phyloP scores from a whole-genome alignment of 257 asterid species.

The Capsicum rhomboideum region DNA sequence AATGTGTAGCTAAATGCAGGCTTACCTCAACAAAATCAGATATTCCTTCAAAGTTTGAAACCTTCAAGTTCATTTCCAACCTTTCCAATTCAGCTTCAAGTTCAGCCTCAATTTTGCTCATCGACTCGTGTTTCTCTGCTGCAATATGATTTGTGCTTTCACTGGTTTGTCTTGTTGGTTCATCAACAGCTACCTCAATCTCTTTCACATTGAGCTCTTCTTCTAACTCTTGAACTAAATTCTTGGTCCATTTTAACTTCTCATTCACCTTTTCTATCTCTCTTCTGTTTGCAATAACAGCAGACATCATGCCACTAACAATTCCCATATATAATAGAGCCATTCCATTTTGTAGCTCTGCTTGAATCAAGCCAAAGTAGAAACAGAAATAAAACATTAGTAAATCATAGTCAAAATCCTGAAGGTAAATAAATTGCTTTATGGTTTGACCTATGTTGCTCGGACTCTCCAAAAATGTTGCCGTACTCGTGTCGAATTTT shows the following conservation, averaged over 20 bases:
- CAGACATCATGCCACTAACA: slow-evolving; percentile 46
- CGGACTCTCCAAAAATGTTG: background rate
- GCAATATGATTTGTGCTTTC: slow-evolving; percentile 3
- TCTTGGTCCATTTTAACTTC: slow-evolving; percentile 40
- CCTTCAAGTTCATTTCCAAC: slow-evolving; percentile 44
- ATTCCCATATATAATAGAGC: slow-evolving; percentile 48
- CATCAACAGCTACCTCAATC: slow-evolving; percentile 18
- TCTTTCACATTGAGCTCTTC: slow-evolving; percentile 62
- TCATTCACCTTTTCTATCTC: slow-evolving; percentile 38
- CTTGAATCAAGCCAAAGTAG: background rate
- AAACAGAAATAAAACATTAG: background rate
- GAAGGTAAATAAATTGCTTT: background rate
- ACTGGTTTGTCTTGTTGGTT: background rate
- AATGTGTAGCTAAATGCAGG: background rate
- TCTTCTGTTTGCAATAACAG: slow-evolving; percentile 23
- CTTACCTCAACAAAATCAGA: slow-evolving; percentile 37
- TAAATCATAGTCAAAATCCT: background rate
- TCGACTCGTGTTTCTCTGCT: slow-evolving; percentile 24
- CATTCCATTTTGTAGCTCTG: slow-evolving; percentile 33
- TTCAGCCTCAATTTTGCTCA: slow-evolving; percentile 68
- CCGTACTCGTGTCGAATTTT: background rate
- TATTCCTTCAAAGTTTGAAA: slow-evolving; percentile 25
- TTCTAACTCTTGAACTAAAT: slow-evolving; percentile 53
- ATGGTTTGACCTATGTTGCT: background rate
- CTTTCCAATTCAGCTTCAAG: slow-evolving; percentile 77